phyloP scores from a whole-genome alignment of 192 early-diverging fungal genomes.

The Coemansia sp. region DNA sequence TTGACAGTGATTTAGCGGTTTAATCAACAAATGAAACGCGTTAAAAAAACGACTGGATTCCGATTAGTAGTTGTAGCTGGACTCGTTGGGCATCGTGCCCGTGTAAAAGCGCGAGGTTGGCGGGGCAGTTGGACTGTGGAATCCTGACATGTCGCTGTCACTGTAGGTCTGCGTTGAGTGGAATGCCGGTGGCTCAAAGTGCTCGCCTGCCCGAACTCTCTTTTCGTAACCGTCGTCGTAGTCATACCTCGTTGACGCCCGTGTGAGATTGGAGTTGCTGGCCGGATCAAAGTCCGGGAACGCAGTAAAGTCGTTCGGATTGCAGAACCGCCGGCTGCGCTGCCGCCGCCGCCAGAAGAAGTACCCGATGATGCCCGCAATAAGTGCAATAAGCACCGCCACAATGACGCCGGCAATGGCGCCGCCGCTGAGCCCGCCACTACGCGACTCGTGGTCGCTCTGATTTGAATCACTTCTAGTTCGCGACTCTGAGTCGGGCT shows the following conservation, averaged over 20 bases:
- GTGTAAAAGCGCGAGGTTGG: neutral
- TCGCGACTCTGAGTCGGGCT: neutral
- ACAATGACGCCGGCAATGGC: constrained; percentile 25
- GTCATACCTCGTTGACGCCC: too few species aligned
- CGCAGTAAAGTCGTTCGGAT: constrained; percentile 20
- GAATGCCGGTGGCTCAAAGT: neutral
- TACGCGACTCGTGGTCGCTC: neutral
- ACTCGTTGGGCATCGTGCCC: neutral
- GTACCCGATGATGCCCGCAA: neutral
- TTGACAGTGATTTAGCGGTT: too few species aligned
- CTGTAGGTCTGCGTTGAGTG: neutral
- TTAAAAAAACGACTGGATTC: too few species aligned
- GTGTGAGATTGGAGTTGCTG: constrained; percentile 19
- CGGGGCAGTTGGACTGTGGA: constrained; percentile 3
- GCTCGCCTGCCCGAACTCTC: neutral
- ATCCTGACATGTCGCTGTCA: constrained; percentile 6
- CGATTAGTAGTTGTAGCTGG: neutral
- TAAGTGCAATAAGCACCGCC: neutral
- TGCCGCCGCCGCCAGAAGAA: constrained; percentile 27
- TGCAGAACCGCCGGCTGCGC: constrained; percentile 20
- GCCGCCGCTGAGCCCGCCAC: constrained; percentile 14
- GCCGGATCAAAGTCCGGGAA: constrained; percentile 22
- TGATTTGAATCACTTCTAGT: neutral
- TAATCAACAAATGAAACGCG: too few species aligned
- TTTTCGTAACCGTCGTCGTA: constrained; percentile 22